These are phyloP conservation scores for Phylloporus sp. DNA, from an alignment of 768 basidiomycete genomes.

Conservation along the genomic window DNA sequence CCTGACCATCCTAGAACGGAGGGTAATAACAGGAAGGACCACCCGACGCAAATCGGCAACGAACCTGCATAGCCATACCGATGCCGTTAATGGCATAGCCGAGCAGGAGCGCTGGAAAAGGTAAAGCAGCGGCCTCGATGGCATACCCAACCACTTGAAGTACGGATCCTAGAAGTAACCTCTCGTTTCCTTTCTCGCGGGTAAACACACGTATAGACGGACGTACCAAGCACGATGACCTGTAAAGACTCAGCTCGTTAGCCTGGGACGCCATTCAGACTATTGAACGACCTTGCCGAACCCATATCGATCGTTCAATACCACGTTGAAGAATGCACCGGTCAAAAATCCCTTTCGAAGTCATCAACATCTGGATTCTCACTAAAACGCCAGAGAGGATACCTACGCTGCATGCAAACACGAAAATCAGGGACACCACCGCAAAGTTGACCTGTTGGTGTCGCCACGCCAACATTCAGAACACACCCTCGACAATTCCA, in stretches of 20 bases:
- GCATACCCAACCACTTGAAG: conserved; percentile 30
- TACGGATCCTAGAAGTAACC: conserved; percentile 18
- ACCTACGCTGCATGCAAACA: conserved; percentile 37
- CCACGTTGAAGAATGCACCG: conserved; percentile 31
- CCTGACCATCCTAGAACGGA: conserved; percentile 39
- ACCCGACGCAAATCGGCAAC: not conserved
- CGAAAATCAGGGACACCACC: conserved; percentile 40
- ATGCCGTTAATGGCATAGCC: conserved; percentile 42
- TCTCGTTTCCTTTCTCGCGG: not conserved
- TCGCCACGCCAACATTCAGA: not conserved
- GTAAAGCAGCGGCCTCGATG: conserved; percentile 38
- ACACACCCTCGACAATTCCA: too few species aligned
- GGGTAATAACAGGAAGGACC: not conserved
- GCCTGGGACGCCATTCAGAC: not conserved
- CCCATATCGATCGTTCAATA: conserved; percentile 27
- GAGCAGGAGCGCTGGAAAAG: conserved; percentile 42
- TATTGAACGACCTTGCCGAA: conserved; percentile 29
- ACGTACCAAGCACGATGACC: conserved; percentile 28
- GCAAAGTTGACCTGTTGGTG: conserved; percentile 33
- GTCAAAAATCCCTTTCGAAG: conserved; percentile 27
- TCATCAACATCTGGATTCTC: not conserved
- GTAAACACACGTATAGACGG: too few species aligned
- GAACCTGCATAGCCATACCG: conserved; percentile 44
- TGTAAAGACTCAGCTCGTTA: not conserved
- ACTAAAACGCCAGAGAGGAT: not conserved